Base-by-base conservation (phyloP, 305 asterid species). In the Fraxinus sp. region DNA sequence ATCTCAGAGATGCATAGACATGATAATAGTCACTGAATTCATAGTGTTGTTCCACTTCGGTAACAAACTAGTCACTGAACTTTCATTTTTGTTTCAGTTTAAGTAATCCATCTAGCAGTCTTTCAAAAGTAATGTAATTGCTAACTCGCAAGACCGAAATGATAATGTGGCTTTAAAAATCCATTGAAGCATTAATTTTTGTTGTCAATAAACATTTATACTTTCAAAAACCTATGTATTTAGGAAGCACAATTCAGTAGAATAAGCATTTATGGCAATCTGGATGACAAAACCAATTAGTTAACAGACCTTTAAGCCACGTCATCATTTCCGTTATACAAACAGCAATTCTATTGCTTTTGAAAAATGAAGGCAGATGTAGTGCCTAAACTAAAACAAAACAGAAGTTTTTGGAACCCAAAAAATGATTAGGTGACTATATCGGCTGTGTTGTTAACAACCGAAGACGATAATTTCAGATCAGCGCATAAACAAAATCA, bases 401-500 rank as follows among this genome's bases (percentile, higher is more conserved):
- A 64, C 16, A 62, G 28, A 62, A 8, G 14, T 24, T 64, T 64
- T 10, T 64, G 35, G 35, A 24, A 64, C 32, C 4, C 5, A 62
- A 64, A 64, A 22, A 26, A 28, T 10, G 73, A 66, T 24, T 24
- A 9, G 33, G 7, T 26, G 73, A 66, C 73, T 14, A 20, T 35
- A 64, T 64, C 35, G 0, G 30, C 74, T 66, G 33, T 9, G 30
- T 24, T 26, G 26, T 66, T 66, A 26, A 64, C 36, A 66, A 66
- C 52, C 32, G 66, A 18, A 77, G 18, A 37, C n/a, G 10, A 77
- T 28, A n/a, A 72, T 32, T 64, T 22, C 79, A 55, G 64, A 78
- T 79, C 10, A 71, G 62, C 32, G 77, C 49, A 73, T 73, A 55
- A 75, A 77, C 4, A 80, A 80, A 86, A 72, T 77, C 78, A 16